Evolutionary conservation across 164 flowering plant species (phyloP), one percentile per base, ranked within the genome.

Genomic region (Piper longum): DNA sequence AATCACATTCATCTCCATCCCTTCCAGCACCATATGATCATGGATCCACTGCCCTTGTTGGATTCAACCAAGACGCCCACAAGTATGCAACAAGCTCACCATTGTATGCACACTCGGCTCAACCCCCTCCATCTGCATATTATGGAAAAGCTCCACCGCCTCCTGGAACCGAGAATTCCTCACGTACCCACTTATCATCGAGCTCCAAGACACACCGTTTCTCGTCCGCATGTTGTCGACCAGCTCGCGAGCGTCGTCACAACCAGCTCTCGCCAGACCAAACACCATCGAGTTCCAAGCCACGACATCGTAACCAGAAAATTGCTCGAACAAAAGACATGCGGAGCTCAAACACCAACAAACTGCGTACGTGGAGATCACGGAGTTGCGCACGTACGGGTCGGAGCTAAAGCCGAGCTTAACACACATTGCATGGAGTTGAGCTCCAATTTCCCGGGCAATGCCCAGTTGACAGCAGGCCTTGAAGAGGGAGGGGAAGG

Each of bases 101-200:
- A 79, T 66, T 5, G 92, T 85, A 68, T 74, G 81, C 66, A 80
- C 87, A 48, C 69, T 74, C 4, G 88, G 84, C 74, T 64, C 70
- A 43, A 87, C 67, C 14, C 67, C 64, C 62, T 69, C 75, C 66
- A 69, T 71, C 66, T 80, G 86, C 95, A 89, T 85, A 61, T 66
- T 44, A 4, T 52, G 45, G 63, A 87, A 87, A 41, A 89, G 85
- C 39, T 80, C 71, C 70, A 87, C 67, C 16, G 88, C 91, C 62
- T 81, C 88, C 48, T 13, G 62, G 43, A 72, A 77, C 64, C 56
- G 78, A n/a, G 85, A 95, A 72, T 81, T 85, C 69, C 87, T 74
- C 26, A 85, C 97, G 74, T 67, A 84, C 68, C 90, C 91, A 70
- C 95, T 80, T 48, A 87, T 82, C 89, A 89, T 85, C 56, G 85